Evolutionary conservation across 169 alveolate species (phyloP).

Genomic region (Theileria sp.): DNA sequence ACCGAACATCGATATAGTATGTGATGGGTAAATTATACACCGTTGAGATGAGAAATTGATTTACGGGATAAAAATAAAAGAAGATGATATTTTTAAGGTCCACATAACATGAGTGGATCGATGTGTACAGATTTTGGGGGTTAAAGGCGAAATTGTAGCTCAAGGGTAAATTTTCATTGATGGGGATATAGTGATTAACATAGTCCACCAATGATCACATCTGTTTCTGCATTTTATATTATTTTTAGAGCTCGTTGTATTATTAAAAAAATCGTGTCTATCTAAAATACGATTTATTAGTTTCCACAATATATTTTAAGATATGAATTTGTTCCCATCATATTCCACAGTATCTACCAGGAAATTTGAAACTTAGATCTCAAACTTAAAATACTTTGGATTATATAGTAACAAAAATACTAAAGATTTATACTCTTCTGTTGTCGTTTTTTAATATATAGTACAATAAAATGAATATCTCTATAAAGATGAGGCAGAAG

Average conservation of each 20-base stretch:
- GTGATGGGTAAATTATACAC: background rate
- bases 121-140: background rate
- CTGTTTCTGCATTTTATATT: background rate
- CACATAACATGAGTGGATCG: background rate
- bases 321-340: slow-evolving; percentile 14
- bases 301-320: background rate
- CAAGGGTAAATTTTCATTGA: background rate
- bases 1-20: background rate
- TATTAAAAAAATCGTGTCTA: background rate
- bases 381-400: background rate
- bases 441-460: background rate
- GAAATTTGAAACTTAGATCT: background rate
- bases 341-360: background rate
- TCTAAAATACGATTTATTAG: background rate
- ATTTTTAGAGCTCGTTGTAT: background rate
- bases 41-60: background rate
- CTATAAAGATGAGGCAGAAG: background rate
- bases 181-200: slow-evolving; percentile 30
- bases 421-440: background rate
- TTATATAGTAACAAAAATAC: background rate
- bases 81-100: background rate
- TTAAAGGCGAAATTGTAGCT: background rate
- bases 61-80: background rate
- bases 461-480: slow-evolving; percentile 4
- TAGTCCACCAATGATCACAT: slow-evolving; percentile 18